Percentiles rank a stretch among this genome's conserved stretches.
Evolutionary conservation across 805 yeast species (phyloP).

Genomic region (Saturnispora sekii): DNA sequence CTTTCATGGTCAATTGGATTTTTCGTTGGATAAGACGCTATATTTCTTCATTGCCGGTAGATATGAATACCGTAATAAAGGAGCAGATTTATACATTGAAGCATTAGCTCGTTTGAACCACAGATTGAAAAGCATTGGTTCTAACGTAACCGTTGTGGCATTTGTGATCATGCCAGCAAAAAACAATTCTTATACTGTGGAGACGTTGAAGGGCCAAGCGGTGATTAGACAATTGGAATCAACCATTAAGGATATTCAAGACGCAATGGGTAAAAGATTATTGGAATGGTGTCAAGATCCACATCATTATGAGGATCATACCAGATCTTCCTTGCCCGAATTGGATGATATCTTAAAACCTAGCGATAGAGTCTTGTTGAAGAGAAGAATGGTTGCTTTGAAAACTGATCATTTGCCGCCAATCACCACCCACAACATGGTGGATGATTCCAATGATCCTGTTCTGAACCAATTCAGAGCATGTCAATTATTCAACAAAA

Average conservation of each 20-base stretch:
- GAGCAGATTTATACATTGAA: conserved; percentile 92
- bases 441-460: conserved; percentile 85
- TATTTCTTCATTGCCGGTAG: conserved; percentile 97
- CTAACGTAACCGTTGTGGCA: conserved; percentile 90
- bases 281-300: conserved; percentile 71
- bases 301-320: conserved; percentile 34
- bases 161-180: conserved; percentile 97
- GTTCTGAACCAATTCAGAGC: conserved; percentile 84
- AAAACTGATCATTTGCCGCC: conserved; percentile 89
- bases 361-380: conserved; percentile 78
- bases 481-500: conserved; percentile 81
- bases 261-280: conserved; percentile 73
- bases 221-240: conserved; percentile 84
- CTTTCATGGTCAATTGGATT: conserved; percentile 93
- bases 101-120: conserved; percentile 87
- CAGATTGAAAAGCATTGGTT: conserved; percentile 66
- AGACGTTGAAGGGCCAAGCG: conserved; percentile 92
- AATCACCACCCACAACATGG: conserved; percentile 94
- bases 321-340: conserved; percentile 43
- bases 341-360: conserved; percentile 78
- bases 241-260: conserved; percentile 82
- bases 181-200: conserved; percentile 89
- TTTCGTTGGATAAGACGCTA: conserved; percentile 85
- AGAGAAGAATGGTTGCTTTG: conserved; percentile 87
- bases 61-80: conserved; percentile 93